Base-by-base conservation (phyloP, 768 basidiomycete species). In the Kwoniella heveanensis region DNA sequence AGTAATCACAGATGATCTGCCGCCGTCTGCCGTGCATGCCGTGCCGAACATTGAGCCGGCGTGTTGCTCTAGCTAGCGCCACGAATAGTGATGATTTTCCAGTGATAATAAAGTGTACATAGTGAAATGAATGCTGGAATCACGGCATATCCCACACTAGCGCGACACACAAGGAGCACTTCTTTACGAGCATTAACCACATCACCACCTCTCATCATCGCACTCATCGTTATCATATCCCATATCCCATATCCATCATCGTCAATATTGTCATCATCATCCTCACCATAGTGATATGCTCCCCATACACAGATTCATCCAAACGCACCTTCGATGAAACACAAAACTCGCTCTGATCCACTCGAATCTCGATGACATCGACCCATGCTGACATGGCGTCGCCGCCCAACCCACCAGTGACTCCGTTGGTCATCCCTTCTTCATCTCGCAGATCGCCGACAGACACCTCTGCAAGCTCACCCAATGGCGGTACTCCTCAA, bases 401-500 rank as follows among this genome's bases (percentile, higher is more conserved):
- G 15, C 37, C 60, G 39, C 32, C 47, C 47, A 32, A 55, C 26
- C 4, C 61, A 36, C 46, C 61, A 52, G 53, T 52, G 27, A 57
- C 54, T n/a, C 62, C 62, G 2, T 50, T 64, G 32, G 32, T 37
- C 32, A 64, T 64, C 36, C 55, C 62, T 47, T 15, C 39, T 24
- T 54, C 60, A 21, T 50, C 61, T 36, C 30, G 54, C 61, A 55
- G 54, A 50, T 57, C 62, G n/a, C 53, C 62, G 22, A 60, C 49
- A 39, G n/a, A 39, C 49, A 57, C 29, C 55, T 30, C 36, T 22
- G 19, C 48, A 22, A 21, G 21, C 15, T 57, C 62, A 57, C 39
- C 55, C 39, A 26, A 64, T 37, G 62, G 36, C 37, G 47, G 62
- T 51, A 70, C 62, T 4, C 69, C 69, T 22, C 53, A 61, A 51